Evolutionary conservation across 257 asterid species (phyloP).

Genomic region (Forsythia viridissima): DNA sequence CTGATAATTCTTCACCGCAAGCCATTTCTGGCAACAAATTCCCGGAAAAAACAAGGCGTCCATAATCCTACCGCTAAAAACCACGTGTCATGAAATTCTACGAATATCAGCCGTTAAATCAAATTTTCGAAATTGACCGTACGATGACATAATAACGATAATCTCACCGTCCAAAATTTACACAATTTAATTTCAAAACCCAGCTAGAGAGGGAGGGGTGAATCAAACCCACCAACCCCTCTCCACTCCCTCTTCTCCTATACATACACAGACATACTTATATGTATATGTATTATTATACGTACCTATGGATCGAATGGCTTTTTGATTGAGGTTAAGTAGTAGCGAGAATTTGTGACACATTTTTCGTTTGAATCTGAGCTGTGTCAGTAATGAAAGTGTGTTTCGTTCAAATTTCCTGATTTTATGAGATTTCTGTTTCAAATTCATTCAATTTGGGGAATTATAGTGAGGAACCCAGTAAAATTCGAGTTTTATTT

Average conservation of each 20-base stretch:
- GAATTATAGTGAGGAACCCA: background rate
- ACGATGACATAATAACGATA: constrained; percentile 30
- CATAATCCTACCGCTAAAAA: constrained; percentile 35
- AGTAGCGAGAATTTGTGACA: constrained; percentile 25
- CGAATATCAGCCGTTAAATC: constrained; percentile 55
- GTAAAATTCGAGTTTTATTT: constrained; percentile 23
- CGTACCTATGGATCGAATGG: constrained; percentile 25
- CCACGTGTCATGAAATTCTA: constrained; percentile 24
- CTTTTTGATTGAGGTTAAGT: constrained; percentile 30
- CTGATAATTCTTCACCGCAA: background rate
- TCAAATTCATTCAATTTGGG: constrained; percentile 10
- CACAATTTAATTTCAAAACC: constrained; percentile 88
- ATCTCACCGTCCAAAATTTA: constrained; percentile 49
- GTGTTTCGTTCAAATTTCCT: constrained; percentile 15
- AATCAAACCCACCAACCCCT: constrained; percentile 24
- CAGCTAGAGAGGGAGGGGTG: constrained; percentile 75
- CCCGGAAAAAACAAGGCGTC: constrained; percentile 11
- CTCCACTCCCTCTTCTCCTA: constrained; percentile 16
- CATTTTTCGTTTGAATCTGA: constrained; percentile 53
- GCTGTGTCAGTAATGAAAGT: constrained; percentile 25
- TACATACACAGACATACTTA: constrained; percentile 21
- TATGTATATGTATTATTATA: constrained; percentile 6
- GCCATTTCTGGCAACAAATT: background rate
- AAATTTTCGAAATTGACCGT: constrained; percentile 22
- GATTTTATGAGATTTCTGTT: constrained; percentile 7